Evolutionary conservation across 192 early-diverging fungal species (phyloP).

Genomic region (Dissophora ornata): DNA sequence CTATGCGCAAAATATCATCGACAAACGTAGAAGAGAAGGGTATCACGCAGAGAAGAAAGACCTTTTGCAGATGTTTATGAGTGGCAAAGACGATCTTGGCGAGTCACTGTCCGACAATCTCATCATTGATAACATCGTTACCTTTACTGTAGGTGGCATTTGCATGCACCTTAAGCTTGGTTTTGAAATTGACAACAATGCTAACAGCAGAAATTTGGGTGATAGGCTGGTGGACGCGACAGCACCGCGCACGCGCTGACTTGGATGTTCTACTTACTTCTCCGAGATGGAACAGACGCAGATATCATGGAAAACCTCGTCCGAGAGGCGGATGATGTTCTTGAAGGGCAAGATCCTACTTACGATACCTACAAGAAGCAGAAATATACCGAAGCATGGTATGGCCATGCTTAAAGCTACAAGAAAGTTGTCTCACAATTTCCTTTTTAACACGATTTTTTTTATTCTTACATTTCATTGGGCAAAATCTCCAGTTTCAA

Average conservation of each 20-base stretch:
- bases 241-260: conserved; percentile 67
- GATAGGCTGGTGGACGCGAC: conserved; percentile 59
- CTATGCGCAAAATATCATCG: conserved; percentile 18
- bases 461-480: neutral
- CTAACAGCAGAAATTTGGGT: neutral
- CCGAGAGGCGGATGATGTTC: conserved; percentile 34
- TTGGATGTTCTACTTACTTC: conserved; percentile 64
- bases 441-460: no score
- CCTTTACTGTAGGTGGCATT: conserved; percentile 38
- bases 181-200: neutral
- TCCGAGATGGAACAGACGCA: conserved; percentile 44
- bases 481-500: neutral
- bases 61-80: conserved; percentile 62
- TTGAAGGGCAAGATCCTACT: neutral
- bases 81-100: conserved; percentile 55
- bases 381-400: neutral
- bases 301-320: neutral
- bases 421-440: neutral
- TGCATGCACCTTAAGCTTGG: conserved; percentile 1
- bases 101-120: conserved; percentile 44
- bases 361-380: conserved; percentile 35
- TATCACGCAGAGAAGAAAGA: conserved; percentile 20
- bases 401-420: neutral
- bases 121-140: conserved; percentile 60
- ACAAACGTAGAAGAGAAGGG: conserved; percentile 19